Evolutionary conservation across 495 filamentous ascomycete genomes (phyloP), one percentile per base, ranked within the genome.

Genomic region (Xylaria curta): DNA sequence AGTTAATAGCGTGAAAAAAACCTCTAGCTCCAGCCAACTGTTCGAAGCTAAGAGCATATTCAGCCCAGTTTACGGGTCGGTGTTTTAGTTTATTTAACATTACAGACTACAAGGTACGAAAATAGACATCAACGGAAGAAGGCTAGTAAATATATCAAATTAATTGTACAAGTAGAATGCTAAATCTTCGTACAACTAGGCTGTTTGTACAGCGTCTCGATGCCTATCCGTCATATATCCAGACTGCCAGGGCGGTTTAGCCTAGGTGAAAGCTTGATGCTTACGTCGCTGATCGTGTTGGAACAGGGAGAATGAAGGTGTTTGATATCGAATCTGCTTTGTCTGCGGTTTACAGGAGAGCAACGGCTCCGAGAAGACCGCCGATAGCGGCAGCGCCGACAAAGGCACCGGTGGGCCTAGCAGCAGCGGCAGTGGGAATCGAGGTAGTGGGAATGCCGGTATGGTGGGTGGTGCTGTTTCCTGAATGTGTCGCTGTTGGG

Each of bases 381-480:
- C 28, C 63, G 2, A 53, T 1, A 15, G 63, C 63, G n/a, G 47
- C 49, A 31, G 33, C 65, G 4, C 65, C 49, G 10, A 28, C 10
- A 17, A 67, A 36, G 19, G 36, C 65, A 56, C 65, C 36, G 13
- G 47, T 56, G 36, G 65, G 65, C 13, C 47, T 42, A 15, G 65
- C 47, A 56, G 65, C 65, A 67, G 12, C 65, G 6, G 47, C 65
- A 10, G 28, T 42, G 31, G 65, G 49, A 28, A 67, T 33, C 4
- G 33, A 67, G 28, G 47, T 21, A 8, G 31, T 54, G 15, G 65
- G 49, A 47, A 46, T 15, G 17, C 33, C 13, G n/a, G 49, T 26
- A n/a, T 49, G 19, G 7, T 19, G 38, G 63, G 15, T 66, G 0
- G 65, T 67, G 36, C 36, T 6, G 65, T 67, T 67, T 21, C 65